phyloP scores from a whole-genome alignment of 768 basidiomycete species.

The Lyophyllum shimeji region DNA sequence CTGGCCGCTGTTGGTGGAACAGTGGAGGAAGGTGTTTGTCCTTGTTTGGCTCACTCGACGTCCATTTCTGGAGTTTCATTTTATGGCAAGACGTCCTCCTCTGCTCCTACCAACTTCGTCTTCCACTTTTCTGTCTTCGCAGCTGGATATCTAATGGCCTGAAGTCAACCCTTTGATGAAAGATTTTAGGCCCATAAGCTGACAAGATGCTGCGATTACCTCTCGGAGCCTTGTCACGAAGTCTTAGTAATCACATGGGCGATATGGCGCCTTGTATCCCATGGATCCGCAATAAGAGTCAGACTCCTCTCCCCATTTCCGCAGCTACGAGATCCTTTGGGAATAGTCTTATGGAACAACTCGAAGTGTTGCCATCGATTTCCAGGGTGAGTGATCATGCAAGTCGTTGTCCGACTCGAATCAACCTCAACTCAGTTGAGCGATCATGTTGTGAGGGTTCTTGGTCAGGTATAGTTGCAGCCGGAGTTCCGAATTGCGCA shows the following conservation, averaged over 20 bases:
- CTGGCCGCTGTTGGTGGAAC: slow-evolving; percentile 2
- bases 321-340: background rate
- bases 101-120: background rate
- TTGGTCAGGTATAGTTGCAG: slow-evolving; percentile 64
- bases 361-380: slow-evolving; percentile 52
- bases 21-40: slow-evolving; percentile 17
- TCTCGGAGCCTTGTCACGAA: slow-evolving; percentile 1
- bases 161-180: background rate
- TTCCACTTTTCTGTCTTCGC: background rate
- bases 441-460: slow-evolving; percentile 61
- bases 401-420: background rate
- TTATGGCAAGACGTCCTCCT: background rate
- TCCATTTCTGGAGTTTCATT: background rate
- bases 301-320: background rate
- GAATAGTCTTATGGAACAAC: slow-evolving; percentile 41
- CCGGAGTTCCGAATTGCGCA: background rate
- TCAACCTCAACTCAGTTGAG: slow-evolving; percentile 51
- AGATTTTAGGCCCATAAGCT: background rate
- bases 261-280: background rate
- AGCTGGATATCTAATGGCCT: background rate
- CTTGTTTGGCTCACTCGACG: slow-evolving; percentile 17
- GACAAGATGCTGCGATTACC: background rate
- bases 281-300: background rate
- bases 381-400: slow-evolving; percentile 44
- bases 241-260: slow-evolving; percentile 17